Evolutionary conservation across 768 basidiomycete species (phyloP).

Genomic region (Hypholoma sublateritium): DNA sequence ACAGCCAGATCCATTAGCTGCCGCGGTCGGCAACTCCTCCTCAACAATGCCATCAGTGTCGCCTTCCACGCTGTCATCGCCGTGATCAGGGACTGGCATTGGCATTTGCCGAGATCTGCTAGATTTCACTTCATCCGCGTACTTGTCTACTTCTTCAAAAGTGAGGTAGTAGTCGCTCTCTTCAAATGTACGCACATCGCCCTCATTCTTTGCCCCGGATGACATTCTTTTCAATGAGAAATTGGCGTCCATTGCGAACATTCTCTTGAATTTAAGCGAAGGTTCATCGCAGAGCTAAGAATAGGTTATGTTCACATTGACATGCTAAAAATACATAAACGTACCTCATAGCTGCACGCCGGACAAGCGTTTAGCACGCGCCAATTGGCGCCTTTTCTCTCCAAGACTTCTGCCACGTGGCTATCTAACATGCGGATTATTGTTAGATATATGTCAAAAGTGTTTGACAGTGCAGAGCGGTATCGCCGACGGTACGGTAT

Average conservation of each 20-base stretch:
- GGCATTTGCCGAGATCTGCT: no score
- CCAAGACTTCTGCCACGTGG: conserved; percentile 21
- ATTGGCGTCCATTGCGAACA: neutral
- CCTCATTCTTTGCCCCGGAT: no score
- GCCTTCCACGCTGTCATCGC: neutral
- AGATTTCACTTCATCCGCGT: no score
- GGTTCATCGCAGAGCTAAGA: neutral
- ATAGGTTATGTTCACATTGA: no score
- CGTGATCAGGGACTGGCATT: neutral
- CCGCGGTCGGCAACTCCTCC: neutral
- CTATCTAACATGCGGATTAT: conserved; percentile 1
- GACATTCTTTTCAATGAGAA: neutral
- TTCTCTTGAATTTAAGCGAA: neutral
- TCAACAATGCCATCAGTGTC: neutral
- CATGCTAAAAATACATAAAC: no score
- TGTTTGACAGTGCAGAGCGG: conserved; percentile 24
- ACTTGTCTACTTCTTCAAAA: no score
- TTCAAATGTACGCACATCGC: no score
- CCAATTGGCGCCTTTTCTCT: conserved; percentile 29
- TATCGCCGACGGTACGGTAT: conserved; percentile 22
- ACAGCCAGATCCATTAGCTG: neutral
- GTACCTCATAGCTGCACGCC: conserved; percentile 22
- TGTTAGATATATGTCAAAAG: conserved; percentile 35
- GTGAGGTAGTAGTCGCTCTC: no score
- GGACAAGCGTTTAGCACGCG: conserved; percentile 32